Evolutionary conservation across 2,329 filamentous ascomycete genomes (phyloP), one percentile per base, ranked within the genome.

Genomic region (Fusarium sp.): DNA sequence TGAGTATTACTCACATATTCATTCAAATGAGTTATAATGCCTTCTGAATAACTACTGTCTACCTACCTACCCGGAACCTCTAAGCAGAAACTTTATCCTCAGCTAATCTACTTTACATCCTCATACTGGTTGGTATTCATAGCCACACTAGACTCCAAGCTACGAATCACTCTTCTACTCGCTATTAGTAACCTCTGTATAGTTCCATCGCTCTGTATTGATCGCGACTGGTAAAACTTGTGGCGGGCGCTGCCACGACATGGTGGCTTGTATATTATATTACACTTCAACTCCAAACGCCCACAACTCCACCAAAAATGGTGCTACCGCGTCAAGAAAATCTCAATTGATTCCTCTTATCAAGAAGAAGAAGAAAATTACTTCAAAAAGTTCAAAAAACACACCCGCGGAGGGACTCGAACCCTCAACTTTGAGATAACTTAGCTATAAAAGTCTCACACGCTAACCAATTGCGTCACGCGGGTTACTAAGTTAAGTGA

Each of bases 381-480:
- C n/a, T n/a, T n/a, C n/a, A n/a, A n/a, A 35, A 13, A 1, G 1
- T 6, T 5, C n/a, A 25, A 47, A 47, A 56, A 42, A 1, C 2
- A 31, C 55, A 26, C 47, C 54, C 5, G 22, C n/a, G 9, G 1
- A 1, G 56, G 1, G 46, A 59, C 46, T 59, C 26, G 54, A 59
- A 59, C 56, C 0, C 56, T 0, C 0, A 59, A 53, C 56, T 59
- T 59, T 59, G 46, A 59, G 56, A 59, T 59, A 39, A 58, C 40
- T 6, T 22, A 6, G 11, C 19, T 22, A 28, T 59, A 59, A 59
- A 59, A 59, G 56, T 59, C 56, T 59, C 46, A 59, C 56, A 59
- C 56, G 54, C 56, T 59, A 59, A 59, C 54, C 56, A 59, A 59
- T 59, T 59, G 56, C 56, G 56, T 59, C 56, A 59, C n/a, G 56